Base-by-base conservation (phyloP, 441 rosid species). In the Adansonia gregorii region DNA sequence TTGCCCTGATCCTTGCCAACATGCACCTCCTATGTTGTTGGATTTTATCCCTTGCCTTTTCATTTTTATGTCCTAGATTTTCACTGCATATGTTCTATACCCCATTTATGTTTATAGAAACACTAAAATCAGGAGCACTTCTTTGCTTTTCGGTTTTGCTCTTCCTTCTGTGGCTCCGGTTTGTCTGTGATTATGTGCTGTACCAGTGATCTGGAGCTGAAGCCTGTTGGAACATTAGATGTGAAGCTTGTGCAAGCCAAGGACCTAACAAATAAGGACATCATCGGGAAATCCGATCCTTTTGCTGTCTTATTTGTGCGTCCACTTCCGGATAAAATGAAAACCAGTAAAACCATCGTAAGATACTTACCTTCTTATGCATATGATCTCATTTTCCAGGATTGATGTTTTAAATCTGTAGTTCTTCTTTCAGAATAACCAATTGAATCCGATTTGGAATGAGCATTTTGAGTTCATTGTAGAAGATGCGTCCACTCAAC, bases 181-280 rank as follows among this genome's bases (percentile, higher is more conserved):
- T 39, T 55, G 20, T 61, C 20, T 79, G 70, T 73, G 71, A 74
- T 46, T 61, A n/a, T 72, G 17, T 72, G 31, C n/a, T 79, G 65
- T 60, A 60, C 63, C 82, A 97, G 98, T 86, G 92, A 91, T 86
- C 78, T 97, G 82, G 97, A 93, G 88, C 75, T 97, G 74, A 97
- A 89, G 87, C 98, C 99, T 22, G 92, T 87, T 79, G 99, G 99
- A 69, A 87, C 80, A 65, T 81, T 97, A 82, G 98, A 94, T 59
- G 99, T 92, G 88, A 97, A 94, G 84, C 92, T 97, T 79, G 94
- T 97, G 80, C 98, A 97, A 88, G 99, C 97, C 75, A 97, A 90
- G 79, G 92, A 88, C 12, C 86, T 97, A 79, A 79, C 94, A 41
- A 93, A 94, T 82, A 97, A 94, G 90, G 99, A 97, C 83, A 12